Conservation (phyloP, 106 monocot species). For the Xerophyta viscosa region DNA sequence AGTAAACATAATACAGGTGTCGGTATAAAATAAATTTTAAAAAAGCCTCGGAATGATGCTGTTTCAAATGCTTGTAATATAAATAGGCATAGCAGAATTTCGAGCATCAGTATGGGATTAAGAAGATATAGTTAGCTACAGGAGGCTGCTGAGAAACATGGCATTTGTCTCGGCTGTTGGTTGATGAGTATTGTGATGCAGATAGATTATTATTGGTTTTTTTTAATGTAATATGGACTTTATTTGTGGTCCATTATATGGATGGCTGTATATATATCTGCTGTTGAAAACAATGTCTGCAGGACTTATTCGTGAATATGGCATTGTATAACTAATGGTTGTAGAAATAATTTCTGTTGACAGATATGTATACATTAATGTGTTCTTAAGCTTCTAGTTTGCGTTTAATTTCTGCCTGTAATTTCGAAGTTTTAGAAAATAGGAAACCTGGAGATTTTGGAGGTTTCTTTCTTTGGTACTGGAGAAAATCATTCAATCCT, state of each 20-base stretch:
- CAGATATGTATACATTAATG: neutral
- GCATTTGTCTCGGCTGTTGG: neutral
- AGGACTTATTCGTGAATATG: neutral
- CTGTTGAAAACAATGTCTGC: neutral
- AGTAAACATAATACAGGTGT: neutral
- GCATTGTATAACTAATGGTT: neutral
- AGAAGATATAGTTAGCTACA: no score
- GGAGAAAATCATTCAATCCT: no score
- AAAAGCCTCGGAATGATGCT: no score
- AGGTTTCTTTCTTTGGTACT: no score
- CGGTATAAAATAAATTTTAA: neutral
- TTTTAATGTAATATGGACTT: neutral
- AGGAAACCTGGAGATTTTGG: no score
- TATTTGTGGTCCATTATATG: constrained; percentile 4
- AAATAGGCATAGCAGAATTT: no score
- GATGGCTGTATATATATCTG: neutral
- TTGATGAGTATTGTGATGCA: neutral
- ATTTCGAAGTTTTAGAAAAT: no score
- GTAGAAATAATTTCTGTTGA: neutral
- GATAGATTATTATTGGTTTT: neutral
- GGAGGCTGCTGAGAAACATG: no score
- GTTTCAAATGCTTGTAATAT: no score
- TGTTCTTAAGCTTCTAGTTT: neutral
- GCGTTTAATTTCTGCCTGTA: neutral
- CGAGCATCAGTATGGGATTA: no score